Base-by-base conservation (phyloP, 2,329 filamentous ascomycete genomes). In the Alternaria tenuissima region DNA sequence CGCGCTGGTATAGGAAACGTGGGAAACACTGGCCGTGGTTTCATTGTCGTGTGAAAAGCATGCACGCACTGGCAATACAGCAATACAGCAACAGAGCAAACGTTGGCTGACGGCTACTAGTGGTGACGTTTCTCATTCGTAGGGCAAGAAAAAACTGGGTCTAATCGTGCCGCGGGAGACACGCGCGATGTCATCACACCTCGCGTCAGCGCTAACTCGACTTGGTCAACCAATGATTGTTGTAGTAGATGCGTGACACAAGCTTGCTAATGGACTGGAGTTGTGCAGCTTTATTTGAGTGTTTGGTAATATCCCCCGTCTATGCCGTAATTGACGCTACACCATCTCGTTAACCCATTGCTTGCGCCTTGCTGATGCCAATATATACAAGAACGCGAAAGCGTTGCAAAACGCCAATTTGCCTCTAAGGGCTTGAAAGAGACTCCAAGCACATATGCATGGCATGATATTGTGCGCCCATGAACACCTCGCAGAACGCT, bases 111-210 rank as follows among this genome's bases (percentile, higher is more conserved):
- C 16, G 32, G 32, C 12, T 52, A 30, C 14, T 44, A 55, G 32
- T 59, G 55, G 57, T 58, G 64, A 67, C 67, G 67, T 67, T 52
- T 62, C 39, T 39, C 47, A 69, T 67, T 63, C 59, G 66, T 57
- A 58, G 39, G 43, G 28, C 28, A 43, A 57, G 46, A 44, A 55
- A 55, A 62, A 53, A 43, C 38, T 59, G 32, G 39, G 42, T 42
- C 59, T 53, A 55, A 57, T 24, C 24, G 24, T 24, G 32, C 32
- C 32, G 32, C 32, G 32, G 32, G 12, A 36, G 32, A 36, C 12
- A 36, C 32, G 12, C 72, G 61, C 72, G 69, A 70, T 71, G 71
- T 75, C 73, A 73, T 74, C 62, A 68, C 61, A 66, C 62, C 49
- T 65, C 67, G 66, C 62, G 64, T 65, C 46, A 34, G 46, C 62